Conservation (phyloP, 768 basidiomycete genomes). For the Paxillus involutus region DNA sequence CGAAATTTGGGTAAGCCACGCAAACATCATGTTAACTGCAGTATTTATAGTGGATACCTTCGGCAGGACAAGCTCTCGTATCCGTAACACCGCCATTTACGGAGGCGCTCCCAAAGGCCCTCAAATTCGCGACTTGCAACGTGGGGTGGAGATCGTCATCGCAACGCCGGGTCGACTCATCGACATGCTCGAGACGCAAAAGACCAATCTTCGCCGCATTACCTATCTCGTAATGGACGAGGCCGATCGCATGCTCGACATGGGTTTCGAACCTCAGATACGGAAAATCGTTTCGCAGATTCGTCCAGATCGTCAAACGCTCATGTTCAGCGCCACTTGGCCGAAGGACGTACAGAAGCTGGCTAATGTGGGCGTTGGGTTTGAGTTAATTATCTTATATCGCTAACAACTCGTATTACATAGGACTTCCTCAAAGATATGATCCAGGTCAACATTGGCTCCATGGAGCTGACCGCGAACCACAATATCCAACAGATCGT, state of each 20-base stretch:
- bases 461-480: conserved; percentile 97
- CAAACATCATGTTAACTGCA: neutral
- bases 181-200: conserved; percentile 96
- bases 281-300: conserved; percentile 97
- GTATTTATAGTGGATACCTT: conserved; percentile 1
- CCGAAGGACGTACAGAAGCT: conserved; percentile 99
- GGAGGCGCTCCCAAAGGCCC: conserved; percentile 99
- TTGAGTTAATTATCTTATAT: neutral
- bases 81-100: conserved; percentile 98
- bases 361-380: conserved; percentile 60
- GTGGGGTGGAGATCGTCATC: conserved; percentile 96
- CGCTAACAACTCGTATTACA: conserved; percentile 2
- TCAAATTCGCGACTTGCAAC: conserved; percentile 96
- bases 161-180: conserved; percentile 99
- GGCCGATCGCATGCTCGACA: conserved; percentile 99
- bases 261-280: conserved; percentile 99
- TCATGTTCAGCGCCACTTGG: conserved; percentile 99
- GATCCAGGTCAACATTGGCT: conserved; percentile 99
- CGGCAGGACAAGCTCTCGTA: conserved; percentile 80
- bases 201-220: conserved; percentile 93
- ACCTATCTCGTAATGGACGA: conserved; percentile 99
- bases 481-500: conserved; percentile 96
- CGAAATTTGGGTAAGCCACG: conserved; percentile 86
- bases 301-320: conserved; percentile 95
- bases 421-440: conserved; percentile 95